Conservation (phyloP, 1,284 basidiomycete species). For the Cerioporus squamosus region DNA sequence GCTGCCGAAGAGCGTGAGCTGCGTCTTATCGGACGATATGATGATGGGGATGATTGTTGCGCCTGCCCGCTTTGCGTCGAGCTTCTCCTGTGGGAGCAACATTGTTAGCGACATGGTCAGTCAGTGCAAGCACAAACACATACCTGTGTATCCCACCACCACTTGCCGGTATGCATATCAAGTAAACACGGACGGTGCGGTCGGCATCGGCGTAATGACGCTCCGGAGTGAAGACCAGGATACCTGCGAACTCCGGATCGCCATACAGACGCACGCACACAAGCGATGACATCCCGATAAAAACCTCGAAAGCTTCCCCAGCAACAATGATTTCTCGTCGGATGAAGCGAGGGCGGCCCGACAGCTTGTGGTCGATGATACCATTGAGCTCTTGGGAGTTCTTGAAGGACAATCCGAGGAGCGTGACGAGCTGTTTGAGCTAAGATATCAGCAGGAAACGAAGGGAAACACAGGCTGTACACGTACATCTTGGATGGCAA, state of each 20-base stretch:
- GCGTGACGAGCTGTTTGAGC: slow-evolving; percentile 8
- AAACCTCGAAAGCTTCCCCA: slow-evolving; percentile 31
- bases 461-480: too few species aligned
- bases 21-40: slow-evolving; percentile 43
- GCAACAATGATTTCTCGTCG: slow-evolving; percentile 24
- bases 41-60: slow-evolving; percentile 45
- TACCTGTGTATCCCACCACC: slow-evolving; percentile 46
- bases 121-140: slow-evolving; percentile 43
- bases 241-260: slow-evolving; percentile 13
- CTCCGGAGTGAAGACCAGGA: slow-evolving; percentile 35
- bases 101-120: slow-evolving; percentile 15
- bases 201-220: slow-evolving; percentile 33
- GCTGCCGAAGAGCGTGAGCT: slow-evolving; percentile 40
- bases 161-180: slow-evolving; percentile 35
- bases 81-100: slow-evolving; percentile 25
- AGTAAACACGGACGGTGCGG: slow-evolving; percentile 26
- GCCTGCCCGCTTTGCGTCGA: slow-evolving; percentile 37
- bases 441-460: not conserved
- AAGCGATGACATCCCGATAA: slow-evolving; percentile 33
- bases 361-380: slow-evolving; percentile 36
- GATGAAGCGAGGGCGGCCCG: slow-evolving; percentile 27
- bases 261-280: slow-evolving; percentile 28
- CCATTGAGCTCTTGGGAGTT: slow-evolving; percentile 34
- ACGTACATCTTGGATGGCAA: slow-evolving; percentile 25
- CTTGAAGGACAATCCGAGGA: slow-evolving; percentile 35